phyloP scores from a whole-genome alignment of 768 basidiomycete species.

The Podaxis pistillaris region DNA sequence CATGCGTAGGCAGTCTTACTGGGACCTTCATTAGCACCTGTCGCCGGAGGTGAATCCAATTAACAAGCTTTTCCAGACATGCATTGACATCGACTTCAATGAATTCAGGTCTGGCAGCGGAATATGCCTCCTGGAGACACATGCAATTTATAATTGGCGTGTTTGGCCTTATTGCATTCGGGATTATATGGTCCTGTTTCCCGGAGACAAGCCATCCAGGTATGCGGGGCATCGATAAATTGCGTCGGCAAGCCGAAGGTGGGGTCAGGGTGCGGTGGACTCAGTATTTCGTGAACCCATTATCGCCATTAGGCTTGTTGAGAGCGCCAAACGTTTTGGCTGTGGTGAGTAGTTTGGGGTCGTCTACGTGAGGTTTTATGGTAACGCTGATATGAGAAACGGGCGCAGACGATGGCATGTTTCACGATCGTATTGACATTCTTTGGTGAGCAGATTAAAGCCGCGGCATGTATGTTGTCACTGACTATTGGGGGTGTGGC shows the following conservation, averaged over 20 bases:
- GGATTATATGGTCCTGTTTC: conserved; percentile 42
- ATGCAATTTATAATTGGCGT: conserved; percentile 45
- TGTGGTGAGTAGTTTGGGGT: conserved; percentile 37
- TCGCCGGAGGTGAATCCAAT: conserved; percentile 45
- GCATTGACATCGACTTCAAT: not conserved
- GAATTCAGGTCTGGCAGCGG: conserved; percentile 11
- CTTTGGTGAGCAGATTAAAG: conserved; percentile 28
- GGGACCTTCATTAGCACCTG: conserved; percentile 60
- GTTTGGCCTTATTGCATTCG: conserved; percentile 35
- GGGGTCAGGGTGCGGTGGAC: conserved; percentile 19
- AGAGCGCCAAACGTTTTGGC: conserved; percentile 56
- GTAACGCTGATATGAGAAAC: conserved; percentile 11
- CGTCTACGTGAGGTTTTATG: not conserved
- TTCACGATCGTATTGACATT: conserved; percentile 30
- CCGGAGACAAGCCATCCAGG: conserved; percentile 71
- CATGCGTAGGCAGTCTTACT: conserved; percentile 46
- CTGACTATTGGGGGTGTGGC: not conserved
- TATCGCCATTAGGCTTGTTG: conserved; percentile 44
- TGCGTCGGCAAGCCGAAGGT: conserved; percentile 12
- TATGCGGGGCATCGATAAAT: conserved; percentile 49
- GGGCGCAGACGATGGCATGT: conserved; percentile 20
- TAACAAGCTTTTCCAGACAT: not conserved
- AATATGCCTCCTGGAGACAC: conserved; percentile 51
- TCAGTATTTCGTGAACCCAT: conserved; percentile 52
- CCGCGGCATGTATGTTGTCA: no score